These are phyloP conservation scores for Boletellus ananiceps DNA, from an alignment of 768 basidiomycete genomes.

Conservation along the genomic window DNA sequence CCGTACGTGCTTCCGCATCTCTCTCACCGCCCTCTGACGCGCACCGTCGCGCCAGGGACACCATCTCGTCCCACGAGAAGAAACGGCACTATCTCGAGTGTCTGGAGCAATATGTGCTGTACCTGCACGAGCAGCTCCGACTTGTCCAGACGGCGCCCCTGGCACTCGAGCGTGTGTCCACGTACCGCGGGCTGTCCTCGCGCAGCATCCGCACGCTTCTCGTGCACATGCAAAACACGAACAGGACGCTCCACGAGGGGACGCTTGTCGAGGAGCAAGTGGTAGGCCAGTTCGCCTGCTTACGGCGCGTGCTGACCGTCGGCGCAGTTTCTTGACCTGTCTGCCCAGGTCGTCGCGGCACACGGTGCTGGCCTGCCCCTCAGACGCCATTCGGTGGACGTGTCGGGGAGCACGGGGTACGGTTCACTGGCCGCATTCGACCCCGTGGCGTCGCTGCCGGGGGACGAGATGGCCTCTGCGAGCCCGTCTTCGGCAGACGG, in stretches of 20 bases:
- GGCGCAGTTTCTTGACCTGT: slow-evolving; percentile 28
- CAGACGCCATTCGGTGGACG: slow-evolving; percentile 27
- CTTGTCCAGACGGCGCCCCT: slow-evolving; percentile 46
- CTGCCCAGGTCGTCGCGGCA: slow-evolving; percentile 24
- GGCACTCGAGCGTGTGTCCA: slow-evolving; percentile 45
- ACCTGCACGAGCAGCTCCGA: slow-evolving; percentile 57
- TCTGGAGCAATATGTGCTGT: slow-evolving; percentile 65
- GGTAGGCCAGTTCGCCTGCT: slow-evolving; percentile 30
- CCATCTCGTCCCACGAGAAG: slow-evolving; percentile 77
- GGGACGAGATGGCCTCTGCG: slow-evolving; percentile 19
- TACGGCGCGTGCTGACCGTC: background rate
- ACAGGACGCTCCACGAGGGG: slow-evolving; percentile 45
- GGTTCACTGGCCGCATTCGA: slow-evolving; percentile 17
- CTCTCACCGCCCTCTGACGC: background rate
- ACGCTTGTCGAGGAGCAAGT: slow-evolving; percentile 52
- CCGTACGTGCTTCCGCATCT: slow-evolving; percentile 40
- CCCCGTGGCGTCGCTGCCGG: slow-evolving; percentile 7
- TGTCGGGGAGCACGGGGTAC: slow-evolving; percentile 11
- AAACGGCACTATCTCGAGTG: slow-evolving; percentile 71
- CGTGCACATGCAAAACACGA: slow-evolving; percentile 62
- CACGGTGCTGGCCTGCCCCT: slow-evolving; percentile 24
- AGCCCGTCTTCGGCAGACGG: slow-evolving; percentile 23
- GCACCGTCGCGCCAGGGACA: slow-evolving; percentile 40
- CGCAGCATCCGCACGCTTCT: slow-evolving; percentile 67
- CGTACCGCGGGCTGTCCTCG: slow-evolving; percentile 53